Evolutionary conservation across 345 rosid species (phyloP), one percentile per base, ranked within the genome.

Genomic region (Salix koriyanagi): DNA sequence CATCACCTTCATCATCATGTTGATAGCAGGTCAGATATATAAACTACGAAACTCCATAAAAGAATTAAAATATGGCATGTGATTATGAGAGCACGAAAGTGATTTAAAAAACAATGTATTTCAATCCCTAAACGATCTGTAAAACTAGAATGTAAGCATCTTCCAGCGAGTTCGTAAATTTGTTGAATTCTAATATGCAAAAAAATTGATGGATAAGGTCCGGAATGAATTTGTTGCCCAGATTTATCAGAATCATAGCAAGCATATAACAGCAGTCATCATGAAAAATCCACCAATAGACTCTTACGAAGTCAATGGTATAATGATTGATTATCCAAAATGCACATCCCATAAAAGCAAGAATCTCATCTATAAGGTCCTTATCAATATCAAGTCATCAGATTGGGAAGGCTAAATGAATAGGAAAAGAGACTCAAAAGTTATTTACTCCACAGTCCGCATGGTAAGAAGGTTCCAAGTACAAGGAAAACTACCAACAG

Each of bases 1-100:
- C 77, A 44, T 77, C 74, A 64, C 75, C 78, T 69, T 74, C 78
- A 78, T 64, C 79, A 82, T 77, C 75, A 80, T 54, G 81, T 36
- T 39, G 36, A 70, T 73, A 77, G 15, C 48, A 60, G 32, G 69
- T 84, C 60, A 79, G 79, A 58, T 41, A 75, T 41, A 70, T 65
- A 44, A 75, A 75, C 61, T 9, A 54, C 16, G 37, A 48, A 56
- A 67, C 15, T 25, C 25, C 48, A 32, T 18, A 58, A 30, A 69
- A 19, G 16, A 34, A 34, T 16, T 30, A 30, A 26, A 65, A 34
- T 5, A 34, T 26, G 68, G 68, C 23, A 14, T 15, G 68, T 28
- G 36, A 65, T 34, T 6, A 15, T 65, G 68, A 13, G 11, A 8
- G 10, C 62, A 58, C 28, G 14, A 58, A 58, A 58, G 28, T 23